Evolutionary conservation across 192 early-diverging fungal species (phyloP).

Genomic region (Dimargaris cristalligena): DNA sequence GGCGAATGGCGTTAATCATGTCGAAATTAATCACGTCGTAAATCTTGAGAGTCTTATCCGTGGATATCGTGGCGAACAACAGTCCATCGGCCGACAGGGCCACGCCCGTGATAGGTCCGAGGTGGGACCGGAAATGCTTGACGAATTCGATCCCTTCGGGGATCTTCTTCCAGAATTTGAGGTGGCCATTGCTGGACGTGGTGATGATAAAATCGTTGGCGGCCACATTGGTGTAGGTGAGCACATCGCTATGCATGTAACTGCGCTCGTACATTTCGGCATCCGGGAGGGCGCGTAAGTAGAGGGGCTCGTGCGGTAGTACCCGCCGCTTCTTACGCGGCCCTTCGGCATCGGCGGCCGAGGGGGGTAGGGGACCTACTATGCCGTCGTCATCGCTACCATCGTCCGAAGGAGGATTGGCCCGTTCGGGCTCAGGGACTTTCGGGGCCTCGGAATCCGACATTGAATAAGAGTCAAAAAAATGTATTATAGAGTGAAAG

Average conservation of each 20-base stretch:
- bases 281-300: constrained; percentile 64
- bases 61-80: constrained; percentile 63
- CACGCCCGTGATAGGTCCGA: constrained; percentile 38
- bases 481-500: too few species aligned
- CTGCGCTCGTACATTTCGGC: constrained; percentile 84
- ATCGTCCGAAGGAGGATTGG: too few species aligned
- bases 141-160: constrained; percentile 90
- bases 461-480: too few species aligned
- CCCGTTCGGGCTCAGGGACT: too few species aligned
- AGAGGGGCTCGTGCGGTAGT: constrained; percentile 52
- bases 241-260: constrained; percentile 88
- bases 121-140: constrained; percentile 86
- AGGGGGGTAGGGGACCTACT: background rate
- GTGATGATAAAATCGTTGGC: constrained; percentile 86
- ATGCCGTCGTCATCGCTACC: background rate
- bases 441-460: too few species aligned
- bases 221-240: constrained; percentile 63
- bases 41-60: constrained; percentile 77
- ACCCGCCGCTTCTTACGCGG: constrained; percentile 9
- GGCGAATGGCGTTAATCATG: constrained; percentile 90
- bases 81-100: constrained; percentile 54
- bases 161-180: constrained; percentile 99
- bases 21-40: constrained; percentile 97
- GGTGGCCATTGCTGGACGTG: constrained; percentile 84
- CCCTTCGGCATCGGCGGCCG: background rate